These are phyloP conservation scores for Stropharia rugosoannulata DNA, from an alignment of 768 basidiomycete species.

Conservation along the genomic window DNA sequence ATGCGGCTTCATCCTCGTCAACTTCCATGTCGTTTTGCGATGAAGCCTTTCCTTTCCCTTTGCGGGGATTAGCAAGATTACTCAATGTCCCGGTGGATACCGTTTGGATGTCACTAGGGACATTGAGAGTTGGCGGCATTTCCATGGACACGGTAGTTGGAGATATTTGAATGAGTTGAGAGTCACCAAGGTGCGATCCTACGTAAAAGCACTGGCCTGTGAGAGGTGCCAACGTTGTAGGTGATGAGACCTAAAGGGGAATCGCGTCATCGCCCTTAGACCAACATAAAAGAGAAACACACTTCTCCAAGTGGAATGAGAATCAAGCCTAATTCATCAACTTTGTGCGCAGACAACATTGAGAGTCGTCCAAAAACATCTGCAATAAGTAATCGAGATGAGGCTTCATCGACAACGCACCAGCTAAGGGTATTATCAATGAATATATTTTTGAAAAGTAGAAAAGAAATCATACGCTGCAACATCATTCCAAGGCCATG, in stretches of 20 bases:
- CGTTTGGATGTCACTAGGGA: constrained; percentile 48
- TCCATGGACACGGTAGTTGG: constrained; percentile 39
- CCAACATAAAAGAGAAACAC: background rate
- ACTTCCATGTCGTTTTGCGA: constrained; percentile 33
- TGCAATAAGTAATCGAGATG: constrained; percentile 56
- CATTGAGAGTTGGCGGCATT: constrained; percentile 45
- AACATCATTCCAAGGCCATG: constrained; percentile 79
- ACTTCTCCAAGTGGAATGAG: constrained; percentile 76
- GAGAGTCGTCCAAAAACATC: constrained; percentile 73
- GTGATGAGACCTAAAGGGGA: constrained; percentile 57
- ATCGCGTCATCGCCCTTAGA: background rate
- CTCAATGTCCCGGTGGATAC: constrained; percentile 34
- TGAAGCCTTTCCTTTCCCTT: constrained; percentile 40
- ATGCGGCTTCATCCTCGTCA: constrained; percentile 26
- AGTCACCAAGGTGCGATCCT: constrained; percentile 81
- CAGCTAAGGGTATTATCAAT: constrained; percentile 35
- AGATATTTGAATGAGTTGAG: constrained; percentile 69
- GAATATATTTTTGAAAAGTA: background rate
- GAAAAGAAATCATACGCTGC: constrained; percentile 51
- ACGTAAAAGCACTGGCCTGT: constrained; percentile 69
- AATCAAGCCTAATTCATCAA: constrained; percentile 42
- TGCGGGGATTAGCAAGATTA: constrained; percentile 15
- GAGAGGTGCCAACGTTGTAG: constrained; percentile 72
- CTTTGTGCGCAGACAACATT: constrained; percentile 54
- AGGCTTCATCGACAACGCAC: constrained; percentile 46